Percentiles rank a stretch among this genome's conserved stretches.
Evolutionary conservation across 805 yeast species (phyloP).

Genomic region (Wickerhamomyces subpelliculosus): DNA sequence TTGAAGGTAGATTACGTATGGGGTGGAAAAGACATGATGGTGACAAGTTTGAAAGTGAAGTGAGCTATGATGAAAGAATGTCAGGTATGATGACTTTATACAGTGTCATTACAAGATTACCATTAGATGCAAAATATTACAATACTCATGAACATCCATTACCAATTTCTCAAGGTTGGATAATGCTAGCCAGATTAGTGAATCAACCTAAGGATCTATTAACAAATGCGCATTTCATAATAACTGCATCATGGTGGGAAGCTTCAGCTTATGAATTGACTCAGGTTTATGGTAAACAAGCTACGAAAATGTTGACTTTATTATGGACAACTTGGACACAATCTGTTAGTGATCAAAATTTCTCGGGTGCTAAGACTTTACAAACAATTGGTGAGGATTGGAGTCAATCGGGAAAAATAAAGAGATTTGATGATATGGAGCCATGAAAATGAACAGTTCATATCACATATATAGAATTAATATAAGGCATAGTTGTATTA

Average conservation of each 20-base stretch:
- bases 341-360: conserved; percentile 42
- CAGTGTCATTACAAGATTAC: conserved; percentile 60
- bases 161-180: conserved; percentile 59
- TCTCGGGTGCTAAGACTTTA: conserved; percentile 75
- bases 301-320: conserved; percentile 46
- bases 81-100: conserved; percentile 81
- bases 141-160: conserved; percentile 39
- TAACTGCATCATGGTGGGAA: conserved; percentile 90
- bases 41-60: conserved; percentile 44
- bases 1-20: conserved; percentile 75
- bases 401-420: conserved; percentile 38
- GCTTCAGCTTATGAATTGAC: conserved; percentile 55
- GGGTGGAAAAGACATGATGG: conserved; percentile 66
- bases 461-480: no score
- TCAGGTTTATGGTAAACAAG: conserved; percentile 62
- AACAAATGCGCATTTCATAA: conserved; percentile 62
- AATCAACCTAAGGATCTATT: conserved; percentile 47
- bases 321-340: conserved; percentile 46
- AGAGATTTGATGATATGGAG: conserved; percentile 29
- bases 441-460: conserved; percentile 7
- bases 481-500: no score
- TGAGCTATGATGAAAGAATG: conserved; percentile 75
- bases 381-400: conserved; percentile 78
- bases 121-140: conserved; percentile 24
- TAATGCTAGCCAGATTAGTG: conserved; percentile 59